Conservation (phyloP, 768 basidiomycete species). For the Trichaptum fuscoviolaceum region DNA sequence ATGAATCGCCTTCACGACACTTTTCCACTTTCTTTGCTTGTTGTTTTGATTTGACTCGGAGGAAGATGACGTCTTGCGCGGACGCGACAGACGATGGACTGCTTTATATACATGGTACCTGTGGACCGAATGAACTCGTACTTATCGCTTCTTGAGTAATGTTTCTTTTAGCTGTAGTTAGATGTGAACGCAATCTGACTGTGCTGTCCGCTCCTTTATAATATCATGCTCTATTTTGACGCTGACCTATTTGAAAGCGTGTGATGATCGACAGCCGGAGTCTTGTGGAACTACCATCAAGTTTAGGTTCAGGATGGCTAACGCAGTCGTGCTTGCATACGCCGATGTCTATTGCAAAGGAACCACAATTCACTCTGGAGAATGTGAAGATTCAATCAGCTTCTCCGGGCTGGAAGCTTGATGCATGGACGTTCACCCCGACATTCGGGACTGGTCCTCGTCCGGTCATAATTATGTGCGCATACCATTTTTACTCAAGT, state of each 20-base stretch:
- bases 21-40: neutral
- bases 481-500: neutral
- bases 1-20: neutral
- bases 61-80: neutral
- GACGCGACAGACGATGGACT: neutral
- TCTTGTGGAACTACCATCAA: no score
- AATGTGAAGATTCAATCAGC: constrained; percentile 29
- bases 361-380: neutral
- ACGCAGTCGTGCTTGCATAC: neutral
- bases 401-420: constrained; percentile 27
- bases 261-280: no score
- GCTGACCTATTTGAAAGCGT: neutral
- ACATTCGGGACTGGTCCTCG: constrained; percentile 8
- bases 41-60: neutral
- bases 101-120: neutral
- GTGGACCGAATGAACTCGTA: neutral
- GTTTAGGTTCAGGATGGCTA: no score
- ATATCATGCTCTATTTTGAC: neutral
- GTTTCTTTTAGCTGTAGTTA: neutral
- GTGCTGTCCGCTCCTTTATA: neutral
- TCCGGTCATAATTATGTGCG: constrained; percentile 28
- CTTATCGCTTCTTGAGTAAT: neutral
- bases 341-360: neutral
- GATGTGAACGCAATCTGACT: neutral
- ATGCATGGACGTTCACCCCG: constrained; percentile 31